phyloP scores from a whole-genome alignment of 257 asterid genomes.

The Verbena officinalis region DNA sequence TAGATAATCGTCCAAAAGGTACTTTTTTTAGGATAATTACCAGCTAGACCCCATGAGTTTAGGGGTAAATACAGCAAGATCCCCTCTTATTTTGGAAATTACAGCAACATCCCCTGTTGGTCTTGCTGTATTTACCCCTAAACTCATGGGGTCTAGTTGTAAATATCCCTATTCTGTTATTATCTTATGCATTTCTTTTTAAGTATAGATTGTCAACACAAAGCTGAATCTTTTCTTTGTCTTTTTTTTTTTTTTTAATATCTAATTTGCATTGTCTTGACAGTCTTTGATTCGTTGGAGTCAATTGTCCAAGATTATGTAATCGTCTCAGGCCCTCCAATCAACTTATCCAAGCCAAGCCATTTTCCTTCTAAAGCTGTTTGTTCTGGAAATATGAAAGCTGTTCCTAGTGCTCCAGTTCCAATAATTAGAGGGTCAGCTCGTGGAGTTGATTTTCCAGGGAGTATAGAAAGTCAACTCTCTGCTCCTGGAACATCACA shows the following conservation, averaged over 20 bases:
- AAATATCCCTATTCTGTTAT: too few relatives aligned
- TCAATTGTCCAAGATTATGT: slow-evolving; percentile 83
- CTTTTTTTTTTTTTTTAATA: slow-evolving; percentile 2
- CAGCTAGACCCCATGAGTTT: too few relatives aligned
- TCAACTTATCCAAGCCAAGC: slow-evolving; percentile 52
- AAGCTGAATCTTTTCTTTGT: slow-evolving; percentile 13
- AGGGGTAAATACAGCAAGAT: too few relatives aligned
- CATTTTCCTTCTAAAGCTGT: slow-evolving; percentile 50
- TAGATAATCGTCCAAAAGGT: slow-evolving; percentile 56
- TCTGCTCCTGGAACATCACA: slow-evolving; percentile 73
- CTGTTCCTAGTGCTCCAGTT: slow-evolving; percentile 56
- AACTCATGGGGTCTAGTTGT: too few relatives aligned
- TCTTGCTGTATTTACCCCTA: too few relatives aligned
- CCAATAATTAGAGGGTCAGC: slow-evolving; percentile 51
- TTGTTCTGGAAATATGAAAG: slow-evolving; percentile 38
- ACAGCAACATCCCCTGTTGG: too few relatives aligned
- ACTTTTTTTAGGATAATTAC: too few relatives aligned
- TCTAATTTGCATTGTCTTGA: slow-evolving; percentile 36
- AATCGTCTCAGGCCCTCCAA: slow-evolving; percentile 66
- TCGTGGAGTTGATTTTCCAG: slow-evolving; percentile 42
- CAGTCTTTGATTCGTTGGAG: slow-evolving; percentile 71
- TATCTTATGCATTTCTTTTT: slow-evolving; percentile 10
- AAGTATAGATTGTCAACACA: slow-evolving; percentile 16
- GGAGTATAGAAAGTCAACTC: slow-evolving; percentile 51
- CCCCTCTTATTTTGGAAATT: too few relatives aligned